Base-by-base conservation (phyloP, 805 yeast species). In the Candida sakaeoensis region DNA sequence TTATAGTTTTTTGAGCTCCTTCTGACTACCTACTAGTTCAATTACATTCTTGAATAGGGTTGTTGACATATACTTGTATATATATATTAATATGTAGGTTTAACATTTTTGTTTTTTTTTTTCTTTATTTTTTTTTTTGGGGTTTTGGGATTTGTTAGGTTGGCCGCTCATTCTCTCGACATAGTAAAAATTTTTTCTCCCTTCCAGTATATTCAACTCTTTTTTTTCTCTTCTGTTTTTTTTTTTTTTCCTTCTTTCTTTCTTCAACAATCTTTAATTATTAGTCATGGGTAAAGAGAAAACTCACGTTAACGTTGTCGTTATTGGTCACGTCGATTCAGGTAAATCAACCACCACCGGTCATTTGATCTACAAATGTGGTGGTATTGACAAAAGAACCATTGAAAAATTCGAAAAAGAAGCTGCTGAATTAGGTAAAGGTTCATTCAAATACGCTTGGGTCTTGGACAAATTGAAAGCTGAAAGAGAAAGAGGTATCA, bases 281-380 rank as follows among this genome's bases (percentile, higher is more conserved):
- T 41, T 30, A 33, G 45, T 31, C 30, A 68, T 67, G 95, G 96
- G 96, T 82, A 88, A 88, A 77, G 96, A 82, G 68, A 90, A 91
- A 85, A 66, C 79, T 76, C 98, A 91, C 86, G 86, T 91, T 80
- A 91, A 91, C 96, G 95, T 91, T 79, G 99, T 93, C 75, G 98
- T 93, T 72, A 91, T 91, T 75, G 99, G 98, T 77, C 98, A 91
- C 95, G 98, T 93, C 97, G 98, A 91, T 79, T 90, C 97, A 65
- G 72, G 72, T 64, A 61, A 56, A 44, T 91, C 97, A 54, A 90
- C 98, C 70, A 91, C 97, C 76, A 90, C 98, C 72, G 97, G 97
- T 77, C 97, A 90, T 84, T 85, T 90, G 77, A 89, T 90, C 70
- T 90, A 72, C 95, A 89, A 89, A 91, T 90, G 96, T 80, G 96